Conservation (phyloP, 768 basidiomycete species). For the Collybia nuda region DNA sequence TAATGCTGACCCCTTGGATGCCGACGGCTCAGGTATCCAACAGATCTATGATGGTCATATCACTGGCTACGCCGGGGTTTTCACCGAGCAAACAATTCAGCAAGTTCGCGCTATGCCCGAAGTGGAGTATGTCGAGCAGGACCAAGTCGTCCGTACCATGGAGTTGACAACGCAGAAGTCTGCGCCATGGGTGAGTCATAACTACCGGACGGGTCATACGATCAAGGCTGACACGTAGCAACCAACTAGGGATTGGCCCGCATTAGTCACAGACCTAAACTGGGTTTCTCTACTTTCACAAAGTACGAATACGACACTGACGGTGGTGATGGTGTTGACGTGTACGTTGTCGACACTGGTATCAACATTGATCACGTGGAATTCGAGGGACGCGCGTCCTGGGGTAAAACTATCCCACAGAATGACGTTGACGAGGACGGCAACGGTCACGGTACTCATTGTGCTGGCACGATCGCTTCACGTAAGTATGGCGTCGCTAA, state of each 20-base stretch:
- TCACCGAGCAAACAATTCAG: slow-evolving; percentile 68
- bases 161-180: slow-evolving; percentile 51
- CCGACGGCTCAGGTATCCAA: slow-evolving; percentile 51
- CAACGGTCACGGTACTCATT: slow-evolving; percentile 95
- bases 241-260: slow-evolving; percentile 84
- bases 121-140: slow-evolving; percentile 89
- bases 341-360: slow-evolving; percentile 86
- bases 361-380: slow-evolving; percentile 85
- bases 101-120: slow-evolving; percentile 82
- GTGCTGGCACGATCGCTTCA: slow-evolving; percentile 96
- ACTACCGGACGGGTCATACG: neutral
- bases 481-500: slow-evolving; percentile 95
- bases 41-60: slow-evolving; percentile 79
- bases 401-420: slow-evolving; percentile 91
- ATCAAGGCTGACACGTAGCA: slow-evolving; percentile 14
- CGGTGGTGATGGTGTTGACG: slow-evolving; percentile 94
- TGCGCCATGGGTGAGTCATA: slow-evolving; percentile 80
- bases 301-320: slow-evolving; percentile 69
- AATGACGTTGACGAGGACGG: slow-evolving; percentile 87
- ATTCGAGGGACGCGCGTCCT: slow-evolving; percentile 85
- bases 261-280: slow-evolving; percentile 79
- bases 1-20: slow-evolving; percentile 49
- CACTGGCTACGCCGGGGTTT: slow-evolving; percentile 81
- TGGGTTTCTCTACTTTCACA: slow-evolving; percentile 80
- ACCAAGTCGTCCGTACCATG: slow-evolving; percentile 86